Evolutionary conservation across 352 stramenopile species (phyloP), one percentile per base, ranked within the genome.

Genomic region (Phytopythium litorale): DNA sequence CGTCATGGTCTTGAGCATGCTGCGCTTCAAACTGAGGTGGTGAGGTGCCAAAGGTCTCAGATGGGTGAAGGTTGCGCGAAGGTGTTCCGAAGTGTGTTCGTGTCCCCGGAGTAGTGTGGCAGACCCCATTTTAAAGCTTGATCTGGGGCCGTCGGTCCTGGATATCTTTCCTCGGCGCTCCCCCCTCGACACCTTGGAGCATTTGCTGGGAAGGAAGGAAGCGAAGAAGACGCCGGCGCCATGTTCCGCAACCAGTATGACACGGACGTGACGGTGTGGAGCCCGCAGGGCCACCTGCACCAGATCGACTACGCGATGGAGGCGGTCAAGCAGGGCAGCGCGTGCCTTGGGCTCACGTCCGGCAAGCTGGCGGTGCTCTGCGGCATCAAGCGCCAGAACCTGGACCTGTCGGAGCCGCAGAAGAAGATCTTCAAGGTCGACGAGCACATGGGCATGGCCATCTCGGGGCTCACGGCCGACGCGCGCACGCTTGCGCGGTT

Each of bases 221-320:
- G 15, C 50, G 7, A 32, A 19, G 28, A 45, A 11, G 48, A 60
- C 35, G 37, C 7, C 54, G 48, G 38, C 65, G 32, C 19, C 33
- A 99, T 99, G 97, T 99, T 99, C 80, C 90, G 97, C 65, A 99
- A 99, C 81, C 93, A 99, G 78, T 99, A 99, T 79, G 98, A 99
- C 87, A 99, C 97, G 62, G 98, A 99, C 78, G 97, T 99, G 73
- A 99, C 97, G 53, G 97, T 99, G 58, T 99, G 97, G 96, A 98
- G 89, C 78, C 97, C 98, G 33, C 97, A 99, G 85, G 98, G 97
- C 42, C 96, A 98, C 71, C 80, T 99, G 50, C 94, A 99, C 74
- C 98, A 99, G 91, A 97, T 99, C 68, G 92, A 99, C 76, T 98
- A 98, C 60, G 95, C 90, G 33, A 97, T 97, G 82, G 93, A 98